Evolutionary conservation across 139 green algal genomes (phyloP).

Genomic region (Pleodorina starrii): DNA sequence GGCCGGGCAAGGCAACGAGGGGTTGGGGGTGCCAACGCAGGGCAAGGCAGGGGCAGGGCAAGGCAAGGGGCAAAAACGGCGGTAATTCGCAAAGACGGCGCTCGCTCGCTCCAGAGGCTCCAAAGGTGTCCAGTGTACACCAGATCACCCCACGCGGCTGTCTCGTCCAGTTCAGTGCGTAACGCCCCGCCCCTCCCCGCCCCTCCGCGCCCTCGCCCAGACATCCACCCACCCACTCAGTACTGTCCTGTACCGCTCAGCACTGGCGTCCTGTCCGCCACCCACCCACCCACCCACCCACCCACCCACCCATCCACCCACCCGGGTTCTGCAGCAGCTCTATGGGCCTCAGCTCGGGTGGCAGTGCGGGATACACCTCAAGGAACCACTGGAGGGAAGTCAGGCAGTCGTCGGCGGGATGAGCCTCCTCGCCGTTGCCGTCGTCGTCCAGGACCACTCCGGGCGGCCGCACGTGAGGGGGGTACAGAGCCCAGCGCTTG

Average conservation of each 20-base stretch:
- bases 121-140: too few species aligned
- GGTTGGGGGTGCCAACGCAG: too few species aligned
- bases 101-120: too few species aligned
- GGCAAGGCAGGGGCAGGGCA: too few species aligned
- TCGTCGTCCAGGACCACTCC: conserved; percentile 39
- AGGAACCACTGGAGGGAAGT: conserved; percentile 64
- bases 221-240: background rate
- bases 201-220: too few species aligned
- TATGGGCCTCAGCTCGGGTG: conserved; percentile 33
- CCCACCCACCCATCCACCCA: background rate
- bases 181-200: too few species aligned
- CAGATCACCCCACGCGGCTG: too few species aligned
- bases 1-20: too few species aligned
- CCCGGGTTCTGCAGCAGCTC: conserved; percentile 66
- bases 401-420: conserved; percentile 12
- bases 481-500: conserved; percentile 73
- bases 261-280: background rate
- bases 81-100: too few species aligned
- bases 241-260: background rate
- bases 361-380: conserved; percentile 62
- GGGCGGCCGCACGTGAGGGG: conserved; percentile 53
- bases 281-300: background rate
- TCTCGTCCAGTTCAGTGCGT: too few species aligned
- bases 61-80: too few species aligned
- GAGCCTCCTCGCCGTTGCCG: conserved; percentile 53